Evolutionary conservation across 2,329 filamentous ascomycete species (phyloP), one percentile per base, ranked within the genome.

Genomic region (Aureobasidium musti): DNA sequence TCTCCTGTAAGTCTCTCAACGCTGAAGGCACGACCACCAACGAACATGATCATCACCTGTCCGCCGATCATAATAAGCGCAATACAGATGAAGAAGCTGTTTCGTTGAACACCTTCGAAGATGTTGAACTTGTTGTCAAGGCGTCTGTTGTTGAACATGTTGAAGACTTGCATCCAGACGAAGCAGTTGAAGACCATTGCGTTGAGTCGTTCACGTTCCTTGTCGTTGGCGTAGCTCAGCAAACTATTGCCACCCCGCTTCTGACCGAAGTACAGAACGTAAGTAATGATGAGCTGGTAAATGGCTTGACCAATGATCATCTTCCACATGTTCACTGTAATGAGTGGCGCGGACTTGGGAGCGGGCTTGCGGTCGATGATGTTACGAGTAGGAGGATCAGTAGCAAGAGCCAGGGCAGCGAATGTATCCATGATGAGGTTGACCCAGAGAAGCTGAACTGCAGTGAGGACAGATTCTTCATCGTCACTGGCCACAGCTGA

Each of bases 121-220:
- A 98, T 92, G 79, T 98, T 98, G 83, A 97, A 93, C 65, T 88
- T 86, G 79, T 98, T 98, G 77, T 98, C 94, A 65, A 98, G 83
- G 14, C 94, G 91, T 67, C 94, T 91, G 80, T 96, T 97, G 82
- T 98, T 98, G 85, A 96, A 91, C 75, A 96, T 90, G 79, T 98
- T 98, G 82, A 98, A 98, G 72, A 98, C 96, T 73, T 98, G 94
- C 93, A 98, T 97, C 94, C 94, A 98, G 63, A 97, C 94, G 75
- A 98, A 98, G 0, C 92, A 95, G 81, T 98, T 98, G 84, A 98
- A 98, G 8, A 98, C 91, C 56, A 98, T 84, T 2, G 92, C 96
- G 66, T 87, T 82, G 68, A 96, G 83, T 72, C 90, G 83, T 17
- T 78, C 74, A 8, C 84, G 75, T 39, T 80, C 73, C 14, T 68